Evolutionary conservation across 2,329 filamentous ascomycete species (phyloP).

Genomic region (Neoscytalidium dimidiatum): DNA sequence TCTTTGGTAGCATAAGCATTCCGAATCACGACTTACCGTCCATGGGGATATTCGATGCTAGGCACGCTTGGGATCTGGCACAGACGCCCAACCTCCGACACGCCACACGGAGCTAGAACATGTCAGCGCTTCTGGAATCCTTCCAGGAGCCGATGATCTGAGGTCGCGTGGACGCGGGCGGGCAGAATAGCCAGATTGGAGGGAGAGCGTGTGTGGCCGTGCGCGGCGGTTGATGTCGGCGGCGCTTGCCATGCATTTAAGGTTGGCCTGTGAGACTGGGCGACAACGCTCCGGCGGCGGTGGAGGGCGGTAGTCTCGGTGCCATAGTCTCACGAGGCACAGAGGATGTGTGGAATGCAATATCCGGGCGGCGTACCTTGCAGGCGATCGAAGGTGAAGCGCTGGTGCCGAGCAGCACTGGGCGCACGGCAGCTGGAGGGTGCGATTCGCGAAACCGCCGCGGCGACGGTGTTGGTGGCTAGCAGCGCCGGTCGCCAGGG

Average conservation of each 20-base stretch:
- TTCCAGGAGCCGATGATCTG: background rate
- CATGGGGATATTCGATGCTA: background rate
- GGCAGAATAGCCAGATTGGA: background rate
- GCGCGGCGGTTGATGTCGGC: background rate
- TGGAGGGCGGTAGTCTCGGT: too few relatives aligned
- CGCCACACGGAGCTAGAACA: background rate
- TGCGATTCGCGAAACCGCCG: slow-evolving; percentile 7
- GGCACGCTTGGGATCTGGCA: background rate
- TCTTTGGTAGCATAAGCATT: background rate
- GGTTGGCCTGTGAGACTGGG: slow-evolving; percentile 1
- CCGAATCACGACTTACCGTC: background rate
- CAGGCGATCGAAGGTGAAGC: background rate
- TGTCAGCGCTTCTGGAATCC: background rate
- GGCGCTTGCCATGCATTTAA: slow-evolving; percentile 7
- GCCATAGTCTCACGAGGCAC: background rate
- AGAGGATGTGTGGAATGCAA: slow-evolving; percentile 16
- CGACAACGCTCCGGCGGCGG: background rate
- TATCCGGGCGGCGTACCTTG: slow-evolving; percentile 18
- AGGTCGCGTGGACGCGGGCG: background rate
- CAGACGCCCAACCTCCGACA: background rate
- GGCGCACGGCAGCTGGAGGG: background rate
- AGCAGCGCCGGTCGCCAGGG: slow-evolving; percentile 8
- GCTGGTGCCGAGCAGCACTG: background rate
- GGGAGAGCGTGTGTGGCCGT: background rate
- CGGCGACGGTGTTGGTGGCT: too few relatives aligned